Evolutionary conservation across 164 flowering plant genomes (phyloP).

Genomic region (Aristolochia fimbriata): DNA sequence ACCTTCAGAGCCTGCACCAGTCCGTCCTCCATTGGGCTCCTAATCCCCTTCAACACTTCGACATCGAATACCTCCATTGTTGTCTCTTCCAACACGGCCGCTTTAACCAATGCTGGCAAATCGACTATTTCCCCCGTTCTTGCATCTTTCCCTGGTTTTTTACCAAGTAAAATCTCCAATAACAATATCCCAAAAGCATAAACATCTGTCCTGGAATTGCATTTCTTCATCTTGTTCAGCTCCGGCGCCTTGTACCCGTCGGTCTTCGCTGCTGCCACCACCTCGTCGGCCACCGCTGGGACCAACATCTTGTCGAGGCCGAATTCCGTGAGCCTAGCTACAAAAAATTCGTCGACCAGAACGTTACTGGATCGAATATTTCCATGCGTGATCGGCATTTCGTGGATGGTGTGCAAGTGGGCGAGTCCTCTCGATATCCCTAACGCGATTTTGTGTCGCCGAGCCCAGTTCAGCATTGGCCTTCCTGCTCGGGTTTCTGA

Average conservation of each 20-base stretch:
- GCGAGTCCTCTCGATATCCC: conserved; percentile 86
- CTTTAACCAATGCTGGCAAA: conserved; percentile 84
- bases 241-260: conserved; percentile 98
- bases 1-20: conserved; percentile 92
- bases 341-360: conserved; percentile 78
- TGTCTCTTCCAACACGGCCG: conserved; percentile 90
- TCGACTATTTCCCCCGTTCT: conserved; percentile 56
- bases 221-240: conserved; percentile 87
- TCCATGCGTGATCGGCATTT: conserved; percentile 78
- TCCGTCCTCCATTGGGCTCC: conserved; percentile 97
- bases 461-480: conserved; percentile 82
- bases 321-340: conserved; percentile 74
- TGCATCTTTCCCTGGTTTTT: conserved; percentile 67
- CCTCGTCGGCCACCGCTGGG: conserved; percentile 78
- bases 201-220: conserved; percentile 84
- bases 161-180: conserved; percentile 80
- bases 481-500: conserved; percentile 78
- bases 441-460: conserved; percentile 85
- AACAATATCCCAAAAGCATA: conserved; percentile 87
- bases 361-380: conserved; percentile 78
- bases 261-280: conserved; percentile 61
- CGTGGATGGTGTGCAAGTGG: conserved; percentile 72
- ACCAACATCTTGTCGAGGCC: conserved; percentile 88
- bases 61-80: conserved; percentile 91
- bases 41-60: conserved; percentile 75